Evolutionary conservation across 306 rosid genomes (phyloP), one percentile per base, ranked within the genome.

Genomic region (Mimosa pudica): DNA sequence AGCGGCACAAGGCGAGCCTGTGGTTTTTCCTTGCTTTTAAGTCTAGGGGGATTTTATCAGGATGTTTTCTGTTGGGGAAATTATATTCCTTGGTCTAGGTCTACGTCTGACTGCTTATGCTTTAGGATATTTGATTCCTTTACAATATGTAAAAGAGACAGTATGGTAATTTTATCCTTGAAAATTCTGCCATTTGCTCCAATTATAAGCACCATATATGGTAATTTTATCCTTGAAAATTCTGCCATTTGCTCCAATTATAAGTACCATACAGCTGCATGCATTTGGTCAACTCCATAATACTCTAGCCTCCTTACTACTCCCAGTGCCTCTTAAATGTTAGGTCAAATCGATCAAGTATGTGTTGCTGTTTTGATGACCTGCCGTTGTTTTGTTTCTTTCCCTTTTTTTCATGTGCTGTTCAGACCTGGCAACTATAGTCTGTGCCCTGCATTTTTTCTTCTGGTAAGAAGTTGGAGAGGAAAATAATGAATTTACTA

Each of bases 151-250:
- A 20, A 20, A 35, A 20, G 65, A 58, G 35, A 24, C 65, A 58
- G 1, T 33, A 58, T 58, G 5, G 20, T 20, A 58, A 58, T 18
- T 58, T 58, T 58, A 58, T 58, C 33, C 12, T 58, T 58, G 64
- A 58, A 58, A 58, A 58, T 18, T 58, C 36, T 58, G 65, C 18
- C 14, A 58, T 58, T 58, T 58, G 35, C 64, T 58, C 64, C 64
- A 58, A 58, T 9, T 35, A 58, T 58, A 58, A 24, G 65, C 36
- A 18, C 58, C 18, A 24, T 24, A 24, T 33, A 58, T 58, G 5
- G 20, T 20, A 58, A 58, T 18, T 58, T 58, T 58, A 58, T 58
- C 33, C 12, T 58, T 58, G 64, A 58, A 58, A 58, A 58, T 18
- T 58, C 65, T 58, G 65, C 18, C 14, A 58, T 58, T 58, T 58